phyloP scores from a whole-genome alignment of 768 basidiomycete species.

The Rhizopogon vinicolor region DNA sequence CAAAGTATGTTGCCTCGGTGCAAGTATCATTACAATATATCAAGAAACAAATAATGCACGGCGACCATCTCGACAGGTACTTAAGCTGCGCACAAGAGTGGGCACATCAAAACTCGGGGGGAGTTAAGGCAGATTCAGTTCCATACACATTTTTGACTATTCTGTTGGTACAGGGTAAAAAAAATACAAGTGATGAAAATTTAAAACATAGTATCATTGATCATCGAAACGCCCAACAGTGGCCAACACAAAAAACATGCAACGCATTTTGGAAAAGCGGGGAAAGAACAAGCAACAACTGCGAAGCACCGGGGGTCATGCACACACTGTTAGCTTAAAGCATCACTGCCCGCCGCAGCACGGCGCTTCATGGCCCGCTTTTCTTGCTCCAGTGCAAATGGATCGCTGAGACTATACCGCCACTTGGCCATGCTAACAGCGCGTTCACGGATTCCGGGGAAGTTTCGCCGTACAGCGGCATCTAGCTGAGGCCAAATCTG shows the following conservation, averaged over 20 bases:
- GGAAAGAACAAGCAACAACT: not conserved
- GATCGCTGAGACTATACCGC: conserved; percentile 51
- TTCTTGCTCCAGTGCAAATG: conserved; percentile 34
- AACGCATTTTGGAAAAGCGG: not conserved
- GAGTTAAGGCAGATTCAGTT: too few relatives aligned
- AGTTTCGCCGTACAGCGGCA: conserved; percentile 46
- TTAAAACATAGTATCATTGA: not conserved
- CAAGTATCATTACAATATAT: too few relatives aligned
- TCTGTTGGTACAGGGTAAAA: not conserved
- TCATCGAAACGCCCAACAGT: not conserved
- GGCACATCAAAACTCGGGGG: too few relatives aligned
- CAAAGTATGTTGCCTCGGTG: too few relatives aligned
- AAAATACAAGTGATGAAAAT: not conserved
- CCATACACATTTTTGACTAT: not conserved
- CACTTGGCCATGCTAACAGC: conserved; percentile 35
- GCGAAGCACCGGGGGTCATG: not conserved
- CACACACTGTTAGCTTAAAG: not conserved
- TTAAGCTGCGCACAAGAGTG: too few relatives aligned
- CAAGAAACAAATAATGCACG: too few relatives aligned
- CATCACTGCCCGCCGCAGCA: conserved; percentile 12
- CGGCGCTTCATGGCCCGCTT: conserved; percentile 6
- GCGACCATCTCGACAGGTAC: too few relatives aligned
- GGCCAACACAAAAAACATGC: not conserved
- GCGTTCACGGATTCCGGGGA: conserved; percentile 56
- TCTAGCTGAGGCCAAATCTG: conserved; percentile 90